These are phyloP conservation scores for Volvox carteri DNA, from an alignment of 163 green algal species.

Conservation along the genomic window DNA sequence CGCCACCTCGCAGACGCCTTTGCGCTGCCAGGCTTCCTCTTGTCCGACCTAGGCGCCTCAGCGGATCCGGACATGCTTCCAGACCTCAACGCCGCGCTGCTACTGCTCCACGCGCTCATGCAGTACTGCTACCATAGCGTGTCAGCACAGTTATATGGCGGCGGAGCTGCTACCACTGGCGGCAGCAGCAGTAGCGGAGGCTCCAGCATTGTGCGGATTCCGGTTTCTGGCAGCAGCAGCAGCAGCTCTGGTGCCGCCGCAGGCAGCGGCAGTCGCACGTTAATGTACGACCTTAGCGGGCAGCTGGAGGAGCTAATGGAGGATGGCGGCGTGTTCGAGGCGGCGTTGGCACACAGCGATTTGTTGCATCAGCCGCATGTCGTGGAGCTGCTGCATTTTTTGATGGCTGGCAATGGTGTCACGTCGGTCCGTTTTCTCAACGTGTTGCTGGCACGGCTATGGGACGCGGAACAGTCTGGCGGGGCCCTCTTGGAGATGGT, in stretches of 20 bases:
- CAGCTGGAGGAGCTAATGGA: constrained; percentile 1
- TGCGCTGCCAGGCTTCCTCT: background rate
- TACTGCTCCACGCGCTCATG: constrained; percentile 9
- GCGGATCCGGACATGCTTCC: background rate
- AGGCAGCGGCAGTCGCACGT: background rate
- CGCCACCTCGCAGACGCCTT: background rate
- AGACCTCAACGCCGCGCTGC: background rate
- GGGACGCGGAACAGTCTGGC: background rate
- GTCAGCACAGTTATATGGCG: background rate
- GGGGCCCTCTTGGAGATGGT: background rate
- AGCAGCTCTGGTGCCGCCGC: too few species aligned
- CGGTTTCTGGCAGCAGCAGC: background rate
- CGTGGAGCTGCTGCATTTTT: constrained; percentile 26
- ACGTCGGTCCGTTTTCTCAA: constrained; percentile 14
- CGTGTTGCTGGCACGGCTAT: background rate
- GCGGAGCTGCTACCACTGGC: background rate
- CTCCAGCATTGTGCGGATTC: constrained; percentile 24
- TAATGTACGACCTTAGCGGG: background rate
- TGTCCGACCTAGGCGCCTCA: background rate
- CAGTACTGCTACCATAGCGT: constrained; percentile 1
- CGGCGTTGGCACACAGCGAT: constrained; percentile 14
- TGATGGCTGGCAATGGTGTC: background rate
- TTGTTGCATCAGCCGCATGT: background rate
- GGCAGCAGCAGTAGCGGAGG: background rate
- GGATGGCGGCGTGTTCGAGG: background rate